Evolutionary conservation across 208 protist genomes (phyloP).

Genomic region (Naegleria lovaniensis): DNA sequence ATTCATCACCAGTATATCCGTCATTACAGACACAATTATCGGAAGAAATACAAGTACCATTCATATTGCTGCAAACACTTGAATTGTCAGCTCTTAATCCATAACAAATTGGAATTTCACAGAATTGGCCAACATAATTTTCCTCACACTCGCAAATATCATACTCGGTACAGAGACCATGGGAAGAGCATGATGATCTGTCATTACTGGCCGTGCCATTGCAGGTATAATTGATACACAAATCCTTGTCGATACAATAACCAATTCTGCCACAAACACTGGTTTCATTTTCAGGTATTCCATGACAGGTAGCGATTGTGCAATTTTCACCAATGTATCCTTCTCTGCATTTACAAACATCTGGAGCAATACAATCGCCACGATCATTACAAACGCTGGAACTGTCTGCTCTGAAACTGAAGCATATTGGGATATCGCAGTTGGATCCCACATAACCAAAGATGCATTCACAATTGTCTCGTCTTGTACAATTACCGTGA

Average conservation of each 20-base stretch:
- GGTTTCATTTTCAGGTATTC: no score
- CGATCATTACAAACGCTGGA: not conserved
- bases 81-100: not conserved
- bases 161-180: not conserved
- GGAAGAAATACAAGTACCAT: conserved; percentile 8
- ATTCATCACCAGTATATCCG: not conserved
- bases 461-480: not conserved
- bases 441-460: not conserved
- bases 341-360: not conserved
- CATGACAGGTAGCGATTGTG: not conserved
- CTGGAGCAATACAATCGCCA: not conserved
- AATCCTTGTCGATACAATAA: not conserved
- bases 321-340: not conserved
- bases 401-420: not conserved
- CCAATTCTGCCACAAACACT: not conserved
- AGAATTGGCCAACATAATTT: not conserved
- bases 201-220: not conserved
- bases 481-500: not conserved
- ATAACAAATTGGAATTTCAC: not conserved
- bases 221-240: not conserved
- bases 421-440: not conserved
- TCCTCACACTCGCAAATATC: not conserved
- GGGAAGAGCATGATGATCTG: not conserved
- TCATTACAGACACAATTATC: not conserved
- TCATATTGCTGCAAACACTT: not conserved